Percentiles rank a stretch among this genome's conserved stretches.
These are phyloP conservation scores for Scleroderma bovista DNA, from an alignment of 768 basidiomycete species.

Conservation along the genomic window DNA sequence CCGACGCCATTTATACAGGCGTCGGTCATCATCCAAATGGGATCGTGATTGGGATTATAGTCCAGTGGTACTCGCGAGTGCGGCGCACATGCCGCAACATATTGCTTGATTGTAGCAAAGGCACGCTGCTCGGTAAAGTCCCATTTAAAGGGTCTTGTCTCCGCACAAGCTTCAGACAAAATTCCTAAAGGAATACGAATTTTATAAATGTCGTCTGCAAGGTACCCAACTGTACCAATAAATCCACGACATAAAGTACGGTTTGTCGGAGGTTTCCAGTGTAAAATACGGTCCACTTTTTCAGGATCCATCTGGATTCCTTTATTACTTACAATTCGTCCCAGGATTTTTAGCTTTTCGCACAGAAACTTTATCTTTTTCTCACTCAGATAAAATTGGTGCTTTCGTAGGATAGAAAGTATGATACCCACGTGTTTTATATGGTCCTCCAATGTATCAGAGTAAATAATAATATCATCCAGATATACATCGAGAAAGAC, in stretches of 20 bases:
- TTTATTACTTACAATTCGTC: slow-evolving; percentile 29
- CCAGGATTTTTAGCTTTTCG: slow-evolving; percentile 27
- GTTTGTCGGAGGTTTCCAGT: slow-evolving; percentile 18
- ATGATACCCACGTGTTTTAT: slow-evolving; percentile 25
- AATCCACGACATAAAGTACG: not conserved
- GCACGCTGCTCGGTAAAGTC: slow-evolving; percentile 16
- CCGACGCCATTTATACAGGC: slow-evolving; percentile 26
- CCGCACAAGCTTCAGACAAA: not conserved
- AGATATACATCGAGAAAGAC: slow-evolving; percentile 7
- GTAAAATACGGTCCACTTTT: slow-evolving; percentile 14
- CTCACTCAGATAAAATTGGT: slow-evolving; percentile 33
- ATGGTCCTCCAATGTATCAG: slow-evolving; percentile 23
- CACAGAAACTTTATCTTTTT: slow-evolving; percentile 32
- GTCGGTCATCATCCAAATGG: slow-evolving; percentile 29
- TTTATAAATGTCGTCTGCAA: not conserved
- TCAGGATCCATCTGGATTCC: slow-evolving; percentile 30
- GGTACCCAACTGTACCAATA: not conserved
- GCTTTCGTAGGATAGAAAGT: slow-evolving; percentile 31
- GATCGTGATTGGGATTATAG: slow-evolving; percentile 12
- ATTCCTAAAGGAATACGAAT: not conserved
- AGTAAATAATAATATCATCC: slow-evolving; percentile 4
- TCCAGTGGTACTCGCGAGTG: slow-evolving; percentile 19
- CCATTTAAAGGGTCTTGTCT: slow-evolving; percentile 9
- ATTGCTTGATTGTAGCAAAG: slow-evolving; percentile 12
- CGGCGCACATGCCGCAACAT: not conserved